Conservation (phyloP, 768 basidiomycete species). For the Trametes cubensis region DNA sequence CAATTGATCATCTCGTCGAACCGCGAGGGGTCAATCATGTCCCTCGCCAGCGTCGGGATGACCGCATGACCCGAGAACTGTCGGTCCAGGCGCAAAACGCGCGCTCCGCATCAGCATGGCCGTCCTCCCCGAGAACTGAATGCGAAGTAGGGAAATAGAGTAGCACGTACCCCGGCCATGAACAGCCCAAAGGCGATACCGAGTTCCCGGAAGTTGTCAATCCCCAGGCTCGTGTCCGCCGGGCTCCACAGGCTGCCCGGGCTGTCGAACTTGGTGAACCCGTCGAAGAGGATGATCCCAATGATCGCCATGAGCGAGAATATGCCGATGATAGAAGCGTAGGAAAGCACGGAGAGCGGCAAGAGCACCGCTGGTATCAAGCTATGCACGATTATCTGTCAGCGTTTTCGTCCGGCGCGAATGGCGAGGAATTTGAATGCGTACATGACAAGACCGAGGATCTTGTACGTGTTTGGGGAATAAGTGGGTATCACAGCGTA, state of each 20-base stretch:
- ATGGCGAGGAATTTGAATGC: slow-evolving; percentile 20
- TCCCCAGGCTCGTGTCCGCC: slow-evolving; percentile 63
- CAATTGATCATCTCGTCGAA: slow-evolving; percentile 84
- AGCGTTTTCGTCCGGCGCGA: not conserved
- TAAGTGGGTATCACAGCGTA: slow-evolving; percentile 70
- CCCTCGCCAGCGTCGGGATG: slow-evolving; percentile 85
- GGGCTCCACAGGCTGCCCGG: slow-evolving; percentile 85
- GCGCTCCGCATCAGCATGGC: too few species aligned
- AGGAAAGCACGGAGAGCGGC: slow-evolving; percentile 83
- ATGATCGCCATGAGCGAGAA: slow-evolving; percentile 77
- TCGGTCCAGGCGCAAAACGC: too few species aligned
- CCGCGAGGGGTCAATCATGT: slow-evolving; percentile 82
- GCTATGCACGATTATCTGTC: slow-evolving; percentile 40
- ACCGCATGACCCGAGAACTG: slow-evolving; percentile 92
- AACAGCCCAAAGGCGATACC: slow-evolving; percentile 87
- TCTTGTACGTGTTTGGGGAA: slow-evolving; percentile 73
- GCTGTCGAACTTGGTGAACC: slow-evolving; percentile 65
- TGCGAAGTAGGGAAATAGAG: not conserved
- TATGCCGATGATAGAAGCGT: slow-evolving; percentile 86
- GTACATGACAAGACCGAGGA: slow-evolving; percentile 72
- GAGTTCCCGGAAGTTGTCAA: slow-evolving; percentile 57
- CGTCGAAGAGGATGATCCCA: slow-evolving; percentile 79
- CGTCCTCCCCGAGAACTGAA: too few species aligned
- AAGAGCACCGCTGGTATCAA: slow-evolving; percentile 84
- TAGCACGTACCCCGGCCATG: slow-evolving; percentile 75